A percentile compares a stretch with the other conserved stretches of the same genome.
These are phyloP conservation scores for Fusarium protoensiforme DNA, from an alignment of 2,329 filamentous ascomycete genomes.

Conservation along the genomic window DNA sequence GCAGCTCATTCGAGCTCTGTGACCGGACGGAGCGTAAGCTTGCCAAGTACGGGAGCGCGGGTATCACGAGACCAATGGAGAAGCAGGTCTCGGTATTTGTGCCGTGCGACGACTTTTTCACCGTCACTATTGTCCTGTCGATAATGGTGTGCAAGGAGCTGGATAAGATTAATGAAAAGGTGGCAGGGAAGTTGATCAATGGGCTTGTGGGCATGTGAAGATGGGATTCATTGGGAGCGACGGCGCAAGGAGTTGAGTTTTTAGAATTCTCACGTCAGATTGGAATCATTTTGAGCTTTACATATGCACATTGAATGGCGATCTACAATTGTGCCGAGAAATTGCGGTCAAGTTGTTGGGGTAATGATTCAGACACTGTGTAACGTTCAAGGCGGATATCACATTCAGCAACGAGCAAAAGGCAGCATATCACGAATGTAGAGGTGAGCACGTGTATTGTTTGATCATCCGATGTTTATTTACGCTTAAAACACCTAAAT, in stretches of 20 bases:
- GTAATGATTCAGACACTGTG: background rate
- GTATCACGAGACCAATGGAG: conserved; percentile 13
- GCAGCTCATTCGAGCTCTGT: conserved; percentile 25
- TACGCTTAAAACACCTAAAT: background rate
- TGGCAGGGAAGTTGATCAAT: conserved; percentile 5
- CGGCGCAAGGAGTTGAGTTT: background rate
- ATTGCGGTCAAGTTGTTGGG: background rate
- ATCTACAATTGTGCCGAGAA: background rate
- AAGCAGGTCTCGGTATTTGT: conserved; percentile 36
- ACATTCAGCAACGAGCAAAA: background rate
- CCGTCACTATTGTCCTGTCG: conserved; percentile 36
- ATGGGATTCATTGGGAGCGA: background rate
- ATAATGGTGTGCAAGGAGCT: conserved; percentile 24
- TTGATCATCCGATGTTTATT: background rate
- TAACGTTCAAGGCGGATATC: background rate
- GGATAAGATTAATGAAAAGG: conserved; percentile 14
- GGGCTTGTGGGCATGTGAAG: conserved; percentile 1
- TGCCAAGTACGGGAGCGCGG: conserved; percentile 34
- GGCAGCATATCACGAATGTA: background rate
- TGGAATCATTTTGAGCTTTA: background rate
- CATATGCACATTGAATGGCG: background rate
- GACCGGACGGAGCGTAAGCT: conserved; percentile 29
- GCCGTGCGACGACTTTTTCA: conserved; percentile 35
- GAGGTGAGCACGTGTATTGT: background rate
- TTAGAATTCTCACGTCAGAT: background rate